A percentile compares a stretch with the other conserved stretches of the same genome.
These are phyloP conservation scores for Verticillium nonalfalfae DNA, from an alignment of 2,329 filamentous ascomycete species.

Conservation along the genomic window DNA sequence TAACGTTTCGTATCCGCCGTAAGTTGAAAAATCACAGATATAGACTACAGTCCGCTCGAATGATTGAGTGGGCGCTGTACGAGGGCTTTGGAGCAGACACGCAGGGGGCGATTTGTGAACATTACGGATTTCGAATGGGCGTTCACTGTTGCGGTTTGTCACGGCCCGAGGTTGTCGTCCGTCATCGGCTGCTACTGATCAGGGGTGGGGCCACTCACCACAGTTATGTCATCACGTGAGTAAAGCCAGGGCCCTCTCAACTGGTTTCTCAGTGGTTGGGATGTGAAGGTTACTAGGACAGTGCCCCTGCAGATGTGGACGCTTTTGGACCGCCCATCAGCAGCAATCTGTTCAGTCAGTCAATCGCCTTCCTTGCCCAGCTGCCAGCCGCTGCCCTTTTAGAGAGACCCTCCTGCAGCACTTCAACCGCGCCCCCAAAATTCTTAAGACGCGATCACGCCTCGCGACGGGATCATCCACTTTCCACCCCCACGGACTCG, in stretches of 20 bases:
- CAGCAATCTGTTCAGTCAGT: neutral
- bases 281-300: too few relatives aligned
- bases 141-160: constrained; percentile 21
- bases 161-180: constrained; percentile 27
- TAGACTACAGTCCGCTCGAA: neutral
- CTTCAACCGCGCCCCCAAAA: constrained; percentile 23
- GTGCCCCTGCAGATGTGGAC: too few relatives aligned
- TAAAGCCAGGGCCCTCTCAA: too few relatives aligned
- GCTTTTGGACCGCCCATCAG: neutral
- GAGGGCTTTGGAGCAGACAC: neutral
- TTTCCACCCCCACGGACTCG: neutral
- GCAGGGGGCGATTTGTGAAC: neutral
- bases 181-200: neutral
- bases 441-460: constrained; percentile 25
- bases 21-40: neutral
- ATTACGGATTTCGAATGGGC: neutral
- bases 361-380: neutral
- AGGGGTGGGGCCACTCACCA: too few relatives aligned
- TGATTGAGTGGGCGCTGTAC: neutral
- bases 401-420: neutral
- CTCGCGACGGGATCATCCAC: neutral
- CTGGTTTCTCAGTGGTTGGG: too few relatives aligned
- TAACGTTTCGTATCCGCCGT: constrained; percentile 4
- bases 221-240: too few relatives aligned
- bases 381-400: neutral